Percentiles rank a stretch among this genome's conserved stretches.
phyloP scores from a whole-genome alignment of 805 yeast species.

The Pichia scutulata region DNA sequence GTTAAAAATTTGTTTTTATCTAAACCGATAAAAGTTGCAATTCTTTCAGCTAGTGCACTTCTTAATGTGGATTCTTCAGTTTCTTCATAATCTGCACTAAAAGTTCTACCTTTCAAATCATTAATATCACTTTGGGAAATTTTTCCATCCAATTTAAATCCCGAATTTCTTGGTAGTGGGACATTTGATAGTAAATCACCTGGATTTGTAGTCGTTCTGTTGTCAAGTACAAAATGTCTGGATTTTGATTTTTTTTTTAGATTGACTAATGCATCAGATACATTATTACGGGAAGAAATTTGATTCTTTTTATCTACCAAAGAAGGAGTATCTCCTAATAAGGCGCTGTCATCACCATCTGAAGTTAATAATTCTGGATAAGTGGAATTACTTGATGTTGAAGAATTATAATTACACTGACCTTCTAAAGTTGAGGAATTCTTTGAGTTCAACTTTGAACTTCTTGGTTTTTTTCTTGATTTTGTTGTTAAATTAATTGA shows the following conservation, averaged over 20 bases:
- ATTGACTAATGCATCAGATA: neutral
- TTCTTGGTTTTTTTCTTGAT: neutral
- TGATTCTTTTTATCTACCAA: neutral
- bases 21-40: slow-evolving; percentile 64
- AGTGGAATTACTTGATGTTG: neutral
- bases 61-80: slow-evolving; percentile 61
- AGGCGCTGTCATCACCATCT: slow-evolving; percentile 21
- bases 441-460: slow-evolving; percentile 2
- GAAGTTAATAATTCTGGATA: slow-evolving; percentile 13
- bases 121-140: slow-evolving; percentile 13
- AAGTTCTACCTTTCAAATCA: slow-evolving; percentile 30
- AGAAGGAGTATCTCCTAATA: slow-evolving; percentile 1
- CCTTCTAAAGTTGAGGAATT: neutral
- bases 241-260: slow-evolving; percentile 20
- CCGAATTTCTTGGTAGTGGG: slow-evolving; percentile 37
- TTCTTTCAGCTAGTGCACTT: slow-evolving; percentile 60
- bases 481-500: neutral
- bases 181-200: slow-evolving; percentile 82
- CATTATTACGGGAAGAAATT: neutral
- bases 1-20: slow-evolving; percentile 25
- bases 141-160: slow-evolving; percentile 1
- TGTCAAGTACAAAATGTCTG: slow-evolving; percentile 44
- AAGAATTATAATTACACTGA: neutral
- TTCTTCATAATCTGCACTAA: slow-evolving; percentile 54
- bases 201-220: slow-evolving; percentile 59